Base-by-base conservation (phyloP, 2,329 filamentous ascomycete species). In the Beauveria rudraprayagi region DNA sequence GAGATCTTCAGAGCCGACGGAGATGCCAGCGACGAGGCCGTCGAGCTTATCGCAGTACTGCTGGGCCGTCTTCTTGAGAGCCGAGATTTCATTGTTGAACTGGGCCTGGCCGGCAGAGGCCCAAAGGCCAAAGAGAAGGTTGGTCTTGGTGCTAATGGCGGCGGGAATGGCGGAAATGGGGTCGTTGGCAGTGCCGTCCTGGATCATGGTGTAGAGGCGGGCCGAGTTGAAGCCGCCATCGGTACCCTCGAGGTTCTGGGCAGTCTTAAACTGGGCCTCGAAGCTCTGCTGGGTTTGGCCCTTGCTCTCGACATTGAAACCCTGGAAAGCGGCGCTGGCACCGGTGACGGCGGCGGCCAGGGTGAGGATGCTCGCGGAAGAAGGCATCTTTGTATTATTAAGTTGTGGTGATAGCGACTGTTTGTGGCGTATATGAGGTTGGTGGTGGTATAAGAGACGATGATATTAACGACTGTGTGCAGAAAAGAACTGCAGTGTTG, bases 51-150 rank as follows among this genome's bases (percentile, higher is more conserved):
- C 74, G 61, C 90, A 90, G 71, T 91, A 92, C 69, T 85, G 78
- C 54, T 74, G 66, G 65, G 92, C 88, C 66, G 91, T 89, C 48
- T 79, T 75, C 72, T 83, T 83, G 54, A 96, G 80, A 16, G 91
- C 91, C 3, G 78, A 71, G 53, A 96, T 76, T 76, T 96, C 91
- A 71, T 91, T 89, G 71, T 81, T 75, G 72, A 95, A 86, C 24
- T 71, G 72, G 5, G 75, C 78, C 60, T 83, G 77, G 55, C 86
- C 87, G 46, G 80, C 88, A 0, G 90, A 93, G 10, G 85, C 84
- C 92, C 92, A 96, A 56, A 97, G 78, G 66, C 91, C 91, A 14
- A 96, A 84, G 11, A 97, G 82, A 28, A 97, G 82, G 48, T 82
- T 81, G 2, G 90, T 95, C 67, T 91, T 83, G 69, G 90, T 90